Evolutionary conservation across 495 filamentous ascomycete genomes (phyloP).

Genomic region (Niebla homalea): DNA sequence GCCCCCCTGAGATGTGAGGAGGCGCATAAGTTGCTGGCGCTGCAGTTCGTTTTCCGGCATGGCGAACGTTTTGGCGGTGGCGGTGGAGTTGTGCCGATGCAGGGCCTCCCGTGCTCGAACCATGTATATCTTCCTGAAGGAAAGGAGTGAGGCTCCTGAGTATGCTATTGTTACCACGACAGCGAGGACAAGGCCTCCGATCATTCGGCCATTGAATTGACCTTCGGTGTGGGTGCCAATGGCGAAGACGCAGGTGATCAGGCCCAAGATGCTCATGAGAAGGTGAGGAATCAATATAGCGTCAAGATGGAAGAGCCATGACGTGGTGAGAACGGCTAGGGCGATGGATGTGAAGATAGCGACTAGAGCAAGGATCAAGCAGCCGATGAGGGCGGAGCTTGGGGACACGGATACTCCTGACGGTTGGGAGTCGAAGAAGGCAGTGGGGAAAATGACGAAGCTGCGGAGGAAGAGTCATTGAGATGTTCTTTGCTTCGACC

Average conservation of each 20-base stretch:
- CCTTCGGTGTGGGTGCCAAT: conserved; percentile 4
- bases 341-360: conserved; percentile 10
- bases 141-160: conserved; percentile 9
- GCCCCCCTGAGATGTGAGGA: conserved; percentile 12
- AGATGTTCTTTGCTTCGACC: neutral
- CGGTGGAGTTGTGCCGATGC: conserved; percentile 10
- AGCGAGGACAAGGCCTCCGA: conserved; percentile 9
- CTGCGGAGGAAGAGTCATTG: conserved; percentile 2
- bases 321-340: conserved; percentile 8
- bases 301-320: conserved; percentile 17
- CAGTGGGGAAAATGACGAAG: conserved; percentile 15
- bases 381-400: conserved; percentile 1
- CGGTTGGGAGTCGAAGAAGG: conserved; percentile 2
- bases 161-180: conserved; percentile 8
- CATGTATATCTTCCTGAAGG: conserved; percentile 15
- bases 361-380: conserved; percentile 10
- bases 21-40: conserved; percentile 14
- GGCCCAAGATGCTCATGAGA: conserved; percentile 12
- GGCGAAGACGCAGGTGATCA: conserved; percentile 10
- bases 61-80: conserved; percentile 4
- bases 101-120: conserved; percentile 15
- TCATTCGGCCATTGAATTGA: neutral
- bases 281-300: conserved; percentile 16
- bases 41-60: conserved; percentile 17
- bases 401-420: neutral